Base-by-base conservation (phyloP, 1,284 basidiomycete genomes). In the Ganoderma boninense region DNA sequence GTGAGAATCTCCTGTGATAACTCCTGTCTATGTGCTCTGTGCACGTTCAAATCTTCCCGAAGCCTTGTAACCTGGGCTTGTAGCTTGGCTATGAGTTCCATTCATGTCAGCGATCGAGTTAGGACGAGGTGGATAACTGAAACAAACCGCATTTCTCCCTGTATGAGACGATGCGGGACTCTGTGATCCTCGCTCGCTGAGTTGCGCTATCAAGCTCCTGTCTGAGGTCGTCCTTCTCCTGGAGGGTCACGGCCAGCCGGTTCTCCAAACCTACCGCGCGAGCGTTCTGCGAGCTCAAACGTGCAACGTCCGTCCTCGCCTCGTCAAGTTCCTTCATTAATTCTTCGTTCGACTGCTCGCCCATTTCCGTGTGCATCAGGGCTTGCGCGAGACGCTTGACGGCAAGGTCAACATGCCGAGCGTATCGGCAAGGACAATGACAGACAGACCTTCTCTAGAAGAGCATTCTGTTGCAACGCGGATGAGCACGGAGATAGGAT, bases 211-310 rank as follows among this genome's bases (percentile, higher is more conserved):
- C 92, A 32, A 93, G 86, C 78, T 97, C 94, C 79, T 97, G 95
- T 69, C 90, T 90, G 76, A 95, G 86, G 78, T 98, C 97, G 63
- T 98, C 95, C 74, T 89, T 89, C 80, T 97, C 94, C 75, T 89
- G 89, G 63, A 88, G 81, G 23, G 86, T 86, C 26, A 84, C 80
- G 20, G 86, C 86, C n/a, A 96, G 77, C 23, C 89, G 88, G 29
- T 85, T 84, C 75, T 95, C 93, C 85, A 89, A 88, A 11, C 92
- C 92, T 13, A 90, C 83, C 2, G 91, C 88, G 62, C 91, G 89
- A 43, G 90, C 91, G 69, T 92, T 87, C 73, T 91, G 90, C 11
- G 89, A 86, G 35, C 88, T 90, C 68, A 96, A 81, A 56, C 91
- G 89, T n/a, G 88, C 87, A 65, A 95, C 87, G 49, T 89, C 87